These are phyloP conservation scores for Ensete glaucum DNA, from an alignment of 176 grass and related monocot species.

Conservation along the genomic window DNA sequence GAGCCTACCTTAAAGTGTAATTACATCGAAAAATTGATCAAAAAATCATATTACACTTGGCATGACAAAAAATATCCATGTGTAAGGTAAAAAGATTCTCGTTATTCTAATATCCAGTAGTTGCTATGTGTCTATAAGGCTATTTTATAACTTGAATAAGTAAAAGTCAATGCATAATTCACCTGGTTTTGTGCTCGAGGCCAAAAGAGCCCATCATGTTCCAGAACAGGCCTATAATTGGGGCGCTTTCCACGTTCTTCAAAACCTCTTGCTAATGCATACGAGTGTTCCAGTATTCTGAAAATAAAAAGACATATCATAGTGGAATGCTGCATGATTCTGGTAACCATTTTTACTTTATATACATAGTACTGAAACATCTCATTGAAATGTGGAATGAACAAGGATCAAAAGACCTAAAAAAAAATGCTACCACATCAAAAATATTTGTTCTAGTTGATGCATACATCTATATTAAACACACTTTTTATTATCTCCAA, in stretches of 20 bases:
- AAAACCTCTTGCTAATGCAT: slow-evolving; percentile 40
- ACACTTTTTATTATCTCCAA: too few relatives aligned
- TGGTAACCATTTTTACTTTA: too few relatives aligned
- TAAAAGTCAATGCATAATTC: slow-evolving; percentile 11
- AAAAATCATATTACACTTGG: neutral
- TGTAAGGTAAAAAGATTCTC: too few relatives aligned
- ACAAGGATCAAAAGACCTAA: neutral
- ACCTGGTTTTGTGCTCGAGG: slow-evolving; percentile 55
- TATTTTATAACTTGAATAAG: too few relatives aligned
- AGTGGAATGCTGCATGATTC: too few relatives aligned
- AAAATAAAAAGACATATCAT: slow-evolving; percentile 7
- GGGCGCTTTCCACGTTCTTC: slow-evolving; percentile 67
- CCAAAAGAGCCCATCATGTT: slow-evolving; percentile 64
- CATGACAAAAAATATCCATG: too few relatives aligned
- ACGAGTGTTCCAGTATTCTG: slow-evolving; percentile 73
- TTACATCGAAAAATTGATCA: neutral
- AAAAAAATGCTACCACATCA: too few relatives aligned
- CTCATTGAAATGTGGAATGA: neutral
- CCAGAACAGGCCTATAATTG: slow-evolving; percentile 72
- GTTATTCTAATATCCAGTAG: too few relatives aligned
- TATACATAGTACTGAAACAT: too few relatives aligned
- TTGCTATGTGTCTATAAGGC: too few relatives aligned
- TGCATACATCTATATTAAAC: too few relatives aligned
- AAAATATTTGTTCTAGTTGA: too few relatives aligned
- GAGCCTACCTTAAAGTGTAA: neutral